Evolutionary conservation across 768 basidiomycete genomes (phyloP).

Genomic region (Collybia mongolica): DNA sequence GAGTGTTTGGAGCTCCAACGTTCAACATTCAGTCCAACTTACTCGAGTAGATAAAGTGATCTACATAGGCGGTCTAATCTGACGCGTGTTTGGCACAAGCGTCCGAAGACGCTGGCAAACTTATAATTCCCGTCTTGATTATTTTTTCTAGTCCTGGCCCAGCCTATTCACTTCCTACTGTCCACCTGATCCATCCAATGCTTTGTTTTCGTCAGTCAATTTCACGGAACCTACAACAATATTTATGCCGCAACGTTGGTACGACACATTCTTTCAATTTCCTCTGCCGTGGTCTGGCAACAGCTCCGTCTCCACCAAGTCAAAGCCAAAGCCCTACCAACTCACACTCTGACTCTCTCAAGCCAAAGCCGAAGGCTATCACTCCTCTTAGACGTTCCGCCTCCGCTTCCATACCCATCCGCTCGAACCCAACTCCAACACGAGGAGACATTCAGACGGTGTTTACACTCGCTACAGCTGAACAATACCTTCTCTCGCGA

Average conservation of each 20-base stretch:
- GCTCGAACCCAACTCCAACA: constrained; percentile 84
- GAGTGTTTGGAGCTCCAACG: too few species aligned
- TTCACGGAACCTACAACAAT: not conserved
- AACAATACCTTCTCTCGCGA: constrained; percentile 71
- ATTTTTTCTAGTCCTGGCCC: too few species aligned
- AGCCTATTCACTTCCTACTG: too few species aligned
- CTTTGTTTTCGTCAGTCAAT: not conserved
- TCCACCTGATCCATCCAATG: too few species aligned
- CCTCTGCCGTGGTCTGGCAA: not conserved
- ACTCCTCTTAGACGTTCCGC: constrained; percentile 83
- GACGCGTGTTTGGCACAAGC: too few species aligned
- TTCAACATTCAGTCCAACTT: too few species aligned
- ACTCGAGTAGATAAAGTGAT: too few species aligned
- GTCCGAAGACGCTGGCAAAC: too few species aligned
- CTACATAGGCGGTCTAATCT: too few species aligned
- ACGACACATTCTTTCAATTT: not conserved
- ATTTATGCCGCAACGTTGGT: not conserved
- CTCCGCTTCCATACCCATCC: constrained; percentile 81
- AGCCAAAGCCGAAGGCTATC: constrained; percentile 77
- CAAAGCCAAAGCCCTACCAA: not conserved
- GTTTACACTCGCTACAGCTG: constrained; percentile 84
- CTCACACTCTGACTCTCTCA: constrained; percentile 26
- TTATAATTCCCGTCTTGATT: too few species aligned
- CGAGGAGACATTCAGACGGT: constrained; percentile 76
- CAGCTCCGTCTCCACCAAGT: not conserved